Evolutionary conservation across 78 protist species (phyloP).

Genomic region (Dictyostelium purpureum): DNA sequence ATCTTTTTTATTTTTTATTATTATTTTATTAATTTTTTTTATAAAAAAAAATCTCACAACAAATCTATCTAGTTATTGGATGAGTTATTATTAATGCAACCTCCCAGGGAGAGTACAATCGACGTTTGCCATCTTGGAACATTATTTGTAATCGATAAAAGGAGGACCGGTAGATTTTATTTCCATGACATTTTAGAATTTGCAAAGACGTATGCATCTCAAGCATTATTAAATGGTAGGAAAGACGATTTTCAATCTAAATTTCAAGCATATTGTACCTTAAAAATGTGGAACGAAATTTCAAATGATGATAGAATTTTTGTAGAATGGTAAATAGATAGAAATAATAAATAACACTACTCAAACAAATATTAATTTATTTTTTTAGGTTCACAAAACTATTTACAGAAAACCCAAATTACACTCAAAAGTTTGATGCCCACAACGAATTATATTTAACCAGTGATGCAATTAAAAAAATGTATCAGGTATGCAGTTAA

Average conservation of each 20-base stretch:
- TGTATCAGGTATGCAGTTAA: conserved; percentile 56
- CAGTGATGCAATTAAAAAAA: conserved; percentile 67
- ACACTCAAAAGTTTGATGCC: conserved; percentile 16
- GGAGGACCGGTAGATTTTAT: conserved; percentile 60
- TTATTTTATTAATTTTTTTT: neutral
- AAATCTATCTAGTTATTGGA: conserved; percentile 21
- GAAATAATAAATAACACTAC: no score
- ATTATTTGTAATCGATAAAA: conserved; percentile 69
- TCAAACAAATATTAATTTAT: neutral
- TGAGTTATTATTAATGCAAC: conserved; percentile 54
- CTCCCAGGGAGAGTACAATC: conserved; percentile 66
- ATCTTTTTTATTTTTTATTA: neutral
- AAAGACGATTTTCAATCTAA: conserved; percentile 80
- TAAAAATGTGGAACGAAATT: conserved; percentile 83
- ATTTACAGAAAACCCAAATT: conserved; percentile 58
- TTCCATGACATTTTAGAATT: conserved; percentile 61
- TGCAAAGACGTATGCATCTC: conserved; percentile 63
- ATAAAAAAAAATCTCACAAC: neutral
- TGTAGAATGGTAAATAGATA: conserved; percentile 86
- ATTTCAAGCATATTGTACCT: conserved; percentile 80
- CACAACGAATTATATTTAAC: conserved; percentile 26
- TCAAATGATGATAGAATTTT: conserved; percentile 56
- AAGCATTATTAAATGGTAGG: conserved; percentile 40
- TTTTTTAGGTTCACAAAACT: conserved; percentile 38
- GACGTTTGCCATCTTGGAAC: conserved; percentile 75